Percentiles rank a stretch among this genome's conserved stretches.
phyloP scores from a whole-genome alignment of 495 filamentous ascomycete species.

The Hypoxylon cercidicola region DNA sequence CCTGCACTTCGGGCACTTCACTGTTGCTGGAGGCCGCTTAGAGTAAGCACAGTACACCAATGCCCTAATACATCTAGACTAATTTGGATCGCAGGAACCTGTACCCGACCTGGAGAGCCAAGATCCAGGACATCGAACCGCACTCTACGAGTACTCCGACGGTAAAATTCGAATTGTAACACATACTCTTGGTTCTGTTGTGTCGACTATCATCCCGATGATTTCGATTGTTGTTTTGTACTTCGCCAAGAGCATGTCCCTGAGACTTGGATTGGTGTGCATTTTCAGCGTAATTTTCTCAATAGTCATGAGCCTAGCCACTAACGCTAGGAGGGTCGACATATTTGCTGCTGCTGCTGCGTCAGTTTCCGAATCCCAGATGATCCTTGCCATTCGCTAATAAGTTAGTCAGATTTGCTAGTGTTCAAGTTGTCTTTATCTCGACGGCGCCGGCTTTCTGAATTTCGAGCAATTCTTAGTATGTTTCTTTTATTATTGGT shows the following conservation, averaged over 20 bases:
- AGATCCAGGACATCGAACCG: conserved; percentile 7
- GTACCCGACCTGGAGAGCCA: conserved; percentile 7
- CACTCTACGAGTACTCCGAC: conserved; percentile 28
- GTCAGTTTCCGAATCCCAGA: conserved; percentile 4
- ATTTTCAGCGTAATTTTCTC: conserved; percentile 47
- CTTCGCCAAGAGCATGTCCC: conserved; percentile 37
- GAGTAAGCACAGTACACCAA: conserved; percentile 6
- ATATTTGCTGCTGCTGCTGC: conserved; percentile 51
- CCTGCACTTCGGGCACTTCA: conserved; percentile 30
- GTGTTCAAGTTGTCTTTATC: conserved; percentile 10
- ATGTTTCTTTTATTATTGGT: too few species aligned
- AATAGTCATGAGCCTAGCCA: conserved; percentile 41
- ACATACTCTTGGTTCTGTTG: conserved; percentile 36
- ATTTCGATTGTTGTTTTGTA: conserved; percentile 48
- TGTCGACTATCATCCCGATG: conserved; percentile 47
- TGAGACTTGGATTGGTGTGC: conserved; percentile 46
- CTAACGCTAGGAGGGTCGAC: conserved; percentile 46
- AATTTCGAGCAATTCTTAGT: background rate
- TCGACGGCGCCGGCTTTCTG: background rate
- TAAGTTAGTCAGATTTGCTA: conserved; percentile 1
- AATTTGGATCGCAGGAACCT: conserved; percentile 11
- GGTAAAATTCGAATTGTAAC: conserved; percentile 26
- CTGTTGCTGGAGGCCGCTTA: conserved; percentile 9
- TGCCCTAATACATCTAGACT: conserved; percentile 2
- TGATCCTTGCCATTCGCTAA: background rate